Evolutionary conservation across 2,329 filamentous ascomycete species (phyloP).

Genomic region (Myriosclerotinia duriaeana): DNA sequence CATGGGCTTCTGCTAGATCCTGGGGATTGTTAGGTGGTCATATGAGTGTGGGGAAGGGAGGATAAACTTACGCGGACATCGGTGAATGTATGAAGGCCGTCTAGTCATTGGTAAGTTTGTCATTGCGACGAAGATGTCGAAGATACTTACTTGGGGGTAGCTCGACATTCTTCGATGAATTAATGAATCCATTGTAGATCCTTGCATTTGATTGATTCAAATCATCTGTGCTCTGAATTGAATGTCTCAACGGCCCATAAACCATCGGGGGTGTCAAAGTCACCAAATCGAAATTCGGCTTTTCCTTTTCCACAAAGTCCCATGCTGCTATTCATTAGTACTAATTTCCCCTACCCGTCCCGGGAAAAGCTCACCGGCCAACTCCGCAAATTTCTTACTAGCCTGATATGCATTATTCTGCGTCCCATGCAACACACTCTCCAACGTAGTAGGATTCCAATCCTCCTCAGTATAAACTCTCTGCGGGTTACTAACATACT

Average conservation of each 20-base stretch:
- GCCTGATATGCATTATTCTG: conserved; percentile 49
- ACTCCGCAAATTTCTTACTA: conserved; percentile 65
- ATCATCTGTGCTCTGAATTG: conserved; percentile 57
- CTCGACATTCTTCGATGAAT: conserved; percentile 51
- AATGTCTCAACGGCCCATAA: conserved; percentile 61
- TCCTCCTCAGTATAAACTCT: conserved; percentile 49
- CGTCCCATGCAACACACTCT: conserved; percentile 39
- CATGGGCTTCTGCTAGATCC: conserved; percentile 62
- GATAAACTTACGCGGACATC: conserved; percentile 36
- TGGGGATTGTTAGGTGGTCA: conserved; percentile 40
- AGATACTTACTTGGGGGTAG: conserved; percentile 43
- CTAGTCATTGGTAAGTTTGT: background rate
- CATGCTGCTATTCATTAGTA: conserved; percentile 47
- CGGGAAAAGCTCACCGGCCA: conserved; percentile 43
- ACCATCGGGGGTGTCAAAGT: conserved; percentile 62
- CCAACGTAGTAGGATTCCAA: conserved; percentile 55
- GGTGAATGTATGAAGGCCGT: conserved; percentile 53
- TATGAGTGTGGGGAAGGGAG: background rate
- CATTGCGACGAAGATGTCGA: background rate
- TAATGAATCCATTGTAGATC: conserved; percentile 52
- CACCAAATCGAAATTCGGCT: conserved; percentile 56
- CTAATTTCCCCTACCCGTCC: background rate
- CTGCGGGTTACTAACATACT: conserved; percentile 10
- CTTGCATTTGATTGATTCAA: conserved; percentile 70
- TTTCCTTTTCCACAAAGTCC: conserved; percentile 55